phyloP scores from a whole-genome alignment of 768 basidiomycete species.

The Strobilomyces confusus region DNA sequence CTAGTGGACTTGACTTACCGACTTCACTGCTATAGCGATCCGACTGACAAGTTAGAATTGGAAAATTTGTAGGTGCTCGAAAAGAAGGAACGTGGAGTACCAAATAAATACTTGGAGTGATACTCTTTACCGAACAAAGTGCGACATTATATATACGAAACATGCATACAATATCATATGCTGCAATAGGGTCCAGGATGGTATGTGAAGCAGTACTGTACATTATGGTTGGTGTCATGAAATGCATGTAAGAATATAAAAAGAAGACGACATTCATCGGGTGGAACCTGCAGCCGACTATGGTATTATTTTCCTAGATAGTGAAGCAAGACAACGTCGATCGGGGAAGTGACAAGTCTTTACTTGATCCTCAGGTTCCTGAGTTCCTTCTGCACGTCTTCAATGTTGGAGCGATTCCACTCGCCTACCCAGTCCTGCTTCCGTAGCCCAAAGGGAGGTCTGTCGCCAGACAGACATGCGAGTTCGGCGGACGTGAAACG shows the following conservation, averaged over 20 bases:
- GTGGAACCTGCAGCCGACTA: conserved; percentile 18
- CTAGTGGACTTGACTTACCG: too few species aligned
- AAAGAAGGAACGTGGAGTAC: background rate
- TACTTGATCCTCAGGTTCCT: conserved; percentile 24
- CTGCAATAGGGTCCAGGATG: conserved; percentile 1
- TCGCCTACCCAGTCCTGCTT: conserved; percentile 35
- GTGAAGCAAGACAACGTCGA: background rate
- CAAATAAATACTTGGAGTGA: background rate
- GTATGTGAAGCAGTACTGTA: conserved; percentile 3
- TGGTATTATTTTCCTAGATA: background rate
- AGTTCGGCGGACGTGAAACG: background rate
- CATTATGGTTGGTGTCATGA: conserved; percentile 7
- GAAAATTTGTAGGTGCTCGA: background rate
- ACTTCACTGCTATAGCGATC: too few species aligned
- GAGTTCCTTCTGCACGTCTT: conserved; percentile 37
- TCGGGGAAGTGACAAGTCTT: background rate
- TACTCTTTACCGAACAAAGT: background rate
- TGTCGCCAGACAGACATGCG: background rate
- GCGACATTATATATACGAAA: background rate
- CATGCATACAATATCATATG: background rate
- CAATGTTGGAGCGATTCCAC: conserved; percentile 39
- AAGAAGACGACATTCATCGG: background rate
- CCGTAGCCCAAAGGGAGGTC: background rate
- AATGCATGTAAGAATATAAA: background rate
- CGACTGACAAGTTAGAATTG: too few species aligned